Percentiles rank a stretch among this genome's conserved stretches.
These are phyloP conservation scores for Artemisia argyi DNA, from an alignment of 129 eudicot genomes.

Conservation along the genomic window DNA sequence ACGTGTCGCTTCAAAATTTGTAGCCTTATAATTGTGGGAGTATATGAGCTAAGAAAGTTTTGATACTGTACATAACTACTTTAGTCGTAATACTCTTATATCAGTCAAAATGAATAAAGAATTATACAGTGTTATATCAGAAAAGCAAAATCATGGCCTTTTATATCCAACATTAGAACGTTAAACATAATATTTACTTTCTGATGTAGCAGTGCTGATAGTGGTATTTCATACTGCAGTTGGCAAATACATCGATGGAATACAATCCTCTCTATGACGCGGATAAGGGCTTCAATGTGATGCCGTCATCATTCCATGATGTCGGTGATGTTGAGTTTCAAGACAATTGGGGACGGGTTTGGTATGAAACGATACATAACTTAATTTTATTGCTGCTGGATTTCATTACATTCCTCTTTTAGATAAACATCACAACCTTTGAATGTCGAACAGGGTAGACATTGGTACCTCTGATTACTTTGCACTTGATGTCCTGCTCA, in stretches of 20 bases:
- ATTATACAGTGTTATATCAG: background rate
- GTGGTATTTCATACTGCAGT: background rate
- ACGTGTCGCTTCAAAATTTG: no score
- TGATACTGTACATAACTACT: background rate
- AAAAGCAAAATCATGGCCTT: background rate
- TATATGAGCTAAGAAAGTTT: background rate
- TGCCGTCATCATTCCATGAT: slow-evolving; percentile 95
- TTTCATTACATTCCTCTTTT: background rate
- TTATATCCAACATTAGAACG: background rate
- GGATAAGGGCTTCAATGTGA: slow-evolving; percentile 31
- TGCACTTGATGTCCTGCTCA: slow-evolving; percentile 81
- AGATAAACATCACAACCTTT: background rate
- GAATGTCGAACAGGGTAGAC: slow-evolving; percentile 71
- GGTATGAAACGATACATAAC: slow-evolving; percentile 40
- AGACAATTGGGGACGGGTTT: slow-evolving; percentile 92
- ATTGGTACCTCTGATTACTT: slow-evolving; percentile 86
- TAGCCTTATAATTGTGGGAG: background rate
- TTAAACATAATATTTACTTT: background rate
- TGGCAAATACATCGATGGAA: no score
- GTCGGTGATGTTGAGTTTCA: slow-evolving; percentile 86
- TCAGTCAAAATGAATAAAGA: background rate
- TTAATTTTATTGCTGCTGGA: background rate
- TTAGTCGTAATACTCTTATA: no score
- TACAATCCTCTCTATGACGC: no score
- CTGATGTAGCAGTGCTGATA: slow-evolving; percentile 2